Evolutionary conservation across 129 eudicot species (phyloP), one percentile per base, ranked within the genome.

Genomic region (Artemisia tridentata): DNA sequence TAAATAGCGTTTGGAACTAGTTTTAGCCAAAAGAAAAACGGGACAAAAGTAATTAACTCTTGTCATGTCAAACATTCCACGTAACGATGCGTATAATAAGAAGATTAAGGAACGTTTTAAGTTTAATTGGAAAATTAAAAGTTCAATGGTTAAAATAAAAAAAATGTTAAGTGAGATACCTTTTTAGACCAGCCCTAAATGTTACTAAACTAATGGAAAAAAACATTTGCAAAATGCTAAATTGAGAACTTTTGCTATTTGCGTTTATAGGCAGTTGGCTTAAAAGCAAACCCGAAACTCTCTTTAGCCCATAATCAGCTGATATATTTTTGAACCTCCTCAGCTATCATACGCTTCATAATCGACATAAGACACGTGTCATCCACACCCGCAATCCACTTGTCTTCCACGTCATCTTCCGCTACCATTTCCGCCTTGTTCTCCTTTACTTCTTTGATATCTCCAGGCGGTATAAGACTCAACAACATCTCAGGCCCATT

Each of bases 301-400:
- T 47, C 45, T 21, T 47, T 21, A 11, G 72, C 72, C 61, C 61
- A 50, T 68, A 50, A 49, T 17, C 4, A 50, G 31, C 13, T 38
- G n/a, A 65, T 65, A 61, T 61, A 58, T 58, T 41, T 23, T 8
- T 58, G 63, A 65, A 90, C 96, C 82, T 90, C 95, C 68, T 83
- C 68, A 10, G 96, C 91, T 64, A 90, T 90, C 87, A 90, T 83
- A 66, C 84, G 78, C 77, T 87, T 88, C 97, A 87, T 79, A 20
- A 84, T 79, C 49, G 71, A 68, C 29, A 86, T 67, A 65, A 81
- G 72, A 73, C 92, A 73, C 50, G 80, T 72, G 71, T 84, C 79
- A 12, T 67, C 78, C 16, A 67, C 43, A 64, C 77, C 89, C 52
- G 43, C 83, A 83, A 72, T 81, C 20, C 79, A 71, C 6, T 63